Percentiles rank a stretch among this genome's conserved stretches.
Evolutionary conservation across 768 basidiomycete species (phyloP).

Genomic region (Flagelloscypha sp.): DNA sequence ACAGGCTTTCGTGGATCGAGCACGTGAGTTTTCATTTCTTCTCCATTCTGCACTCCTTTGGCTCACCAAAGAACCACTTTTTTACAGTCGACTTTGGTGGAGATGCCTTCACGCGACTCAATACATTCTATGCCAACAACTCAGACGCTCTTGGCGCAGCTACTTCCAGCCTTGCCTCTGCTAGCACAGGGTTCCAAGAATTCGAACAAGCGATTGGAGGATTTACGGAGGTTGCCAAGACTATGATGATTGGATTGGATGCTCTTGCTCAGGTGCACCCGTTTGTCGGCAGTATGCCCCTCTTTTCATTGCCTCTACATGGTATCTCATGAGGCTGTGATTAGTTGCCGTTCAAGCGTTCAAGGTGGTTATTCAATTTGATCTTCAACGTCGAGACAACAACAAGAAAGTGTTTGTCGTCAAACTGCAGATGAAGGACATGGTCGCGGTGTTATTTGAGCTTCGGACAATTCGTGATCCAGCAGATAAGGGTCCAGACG

Average conservation of each 20-base stretch:
- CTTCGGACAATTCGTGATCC: constrained; percentile 21
- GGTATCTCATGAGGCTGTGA: not conserved
- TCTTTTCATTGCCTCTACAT: not conserved
- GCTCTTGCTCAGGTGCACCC: constrained; percentile 27
- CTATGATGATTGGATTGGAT: constrained; percentile 5
- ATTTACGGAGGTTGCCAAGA: constrained; percentile 2
- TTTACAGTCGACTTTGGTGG: too few relatives aligned
- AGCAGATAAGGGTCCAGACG: constrained; percentile 21
- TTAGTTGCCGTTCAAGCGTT: constrained; percentile 43
- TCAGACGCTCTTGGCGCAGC: constrained; percentile 1
- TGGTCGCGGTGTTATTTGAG: constrained; percentile 38
- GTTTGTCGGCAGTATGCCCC: constrained; percentile 28
- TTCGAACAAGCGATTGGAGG: constrained; percentile 3
- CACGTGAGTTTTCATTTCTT: too few relatives aligned
- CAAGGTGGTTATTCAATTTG: constrained; percentile 38
- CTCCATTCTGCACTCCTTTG: too few relatives aligned
- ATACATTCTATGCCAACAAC: constrained; percentile 1
- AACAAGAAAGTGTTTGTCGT: constrained; percentile 39
- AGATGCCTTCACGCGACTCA: too few relatives aligned
- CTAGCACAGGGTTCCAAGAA: not conserved
- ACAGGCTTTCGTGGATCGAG: too few relatives aligned
- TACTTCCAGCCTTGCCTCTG: constrained; percentile 1
- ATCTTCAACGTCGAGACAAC: constrained; percentile 41
- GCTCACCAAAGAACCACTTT: too few relatives aligned
- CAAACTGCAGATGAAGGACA: constrained; percentile 41